Percentiles rank a stretch among this genome's conserved stretches.
Conservation (phyloP, 1,139 yeast species). For the Yamadazyma kanchanaburiensis region DNA sequence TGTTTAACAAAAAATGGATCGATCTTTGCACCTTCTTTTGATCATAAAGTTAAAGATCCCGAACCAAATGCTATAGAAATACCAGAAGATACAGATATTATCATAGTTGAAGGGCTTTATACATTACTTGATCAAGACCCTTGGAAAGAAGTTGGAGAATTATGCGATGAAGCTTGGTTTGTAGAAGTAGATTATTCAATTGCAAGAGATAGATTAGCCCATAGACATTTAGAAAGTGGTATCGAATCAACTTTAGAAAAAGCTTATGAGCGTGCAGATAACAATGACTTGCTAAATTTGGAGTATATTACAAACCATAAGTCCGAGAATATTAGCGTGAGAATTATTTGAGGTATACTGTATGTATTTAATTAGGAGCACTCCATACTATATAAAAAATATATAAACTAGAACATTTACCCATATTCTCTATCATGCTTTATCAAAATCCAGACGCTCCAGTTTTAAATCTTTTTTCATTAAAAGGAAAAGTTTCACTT, state of each 20-base stretch:
- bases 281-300: slow-evolving; percentile 72
- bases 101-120: slow-evolving; percentile 67
- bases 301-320: slow-evolving; percentile 31
- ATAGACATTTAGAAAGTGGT: slow-evolving; percentile 73
- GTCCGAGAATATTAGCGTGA: not conserved
- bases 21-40: slow-evolving; percentile 66
- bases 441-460: slow-evolving; percentile 9
- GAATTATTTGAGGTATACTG: too few relatives aligned
- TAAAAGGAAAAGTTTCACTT: slow-evolving; percentile 31
- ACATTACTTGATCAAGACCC: slow-evolving; percentile 45
- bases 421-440: slow-evolving; percentile 8
- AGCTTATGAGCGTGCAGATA: slow-evolving; percentile 61
- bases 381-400: too few relatives aligned
- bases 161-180: slow-evolving; percentile 46
- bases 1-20: slow-evolving; percentile 5
- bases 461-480: slow-evolving; percentile 22
- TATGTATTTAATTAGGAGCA: too few relatives aligned
- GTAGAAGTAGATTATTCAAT: slow-evolving; percentile 39
- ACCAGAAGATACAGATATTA: slow-evolving; percentile 39
- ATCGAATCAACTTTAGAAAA: slow-evolving; percentile 51
- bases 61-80: slow-evolving; percentile 47
- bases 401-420: too few relatives aligned
- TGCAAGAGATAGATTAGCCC: slow-evolving; percentile 59
- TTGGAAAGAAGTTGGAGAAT: slow-evolving; percentile 44
- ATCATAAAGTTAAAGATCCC: slow-evolving; percentile 71